Base-by-base conservation (phyloP, 208 protist species). In the Ichthyophonus hoferi region DNA sequence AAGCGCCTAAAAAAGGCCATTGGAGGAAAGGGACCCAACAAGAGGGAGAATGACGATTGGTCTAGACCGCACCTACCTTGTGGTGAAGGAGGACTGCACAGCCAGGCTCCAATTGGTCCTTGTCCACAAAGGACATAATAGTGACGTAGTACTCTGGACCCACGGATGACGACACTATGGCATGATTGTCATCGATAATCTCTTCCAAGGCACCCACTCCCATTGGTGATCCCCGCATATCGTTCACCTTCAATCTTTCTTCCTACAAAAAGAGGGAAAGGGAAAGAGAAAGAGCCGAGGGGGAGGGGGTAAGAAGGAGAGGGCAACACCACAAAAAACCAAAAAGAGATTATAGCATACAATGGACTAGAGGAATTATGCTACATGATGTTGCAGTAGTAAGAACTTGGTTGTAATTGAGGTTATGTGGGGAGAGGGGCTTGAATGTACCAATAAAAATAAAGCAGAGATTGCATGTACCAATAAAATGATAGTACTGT, bases 121-220 rank as follows among this genome's bases (percentile, higher is more conserved):
- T 99, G 93, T 99, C 99, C 2, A 99, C 99, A 90, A 99, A 99
- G 24, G 96, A 98, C 90, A 99, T 94, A 79, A 99, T 98, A 50
- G 95, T 95, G 1, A 99, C 98, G 93, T 99, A 99, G 93, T 98
- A 98, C 93, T 99, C 97, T 34, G 81, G 67, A 2, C 88, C 79
- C 7, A 86, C 76, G 40, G n/a, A 91, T 7, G 96, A 96, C 14
- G 95, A 97, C 0, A 99, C 97, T 83, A 99, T 99, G 38, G 97
- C 97, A 93, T 99, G 98, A 83, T 98, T 98, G 90, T 99, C 99
- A 93, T 99, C 98, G 88, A 99, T 98, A 40, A 99, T 98, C 94
- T 99, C 99, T 94, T 99, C 98, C 0, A 99, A 93, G 38, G 94
- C 99, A 34, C 97, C 98, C 35, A 99, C 97, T 67, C 92, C 94